Evolutionary conservation across 2,329 filamentous ascomycete genomes (phyloP).

Genomic region (Diplodia seriata): DNA sequence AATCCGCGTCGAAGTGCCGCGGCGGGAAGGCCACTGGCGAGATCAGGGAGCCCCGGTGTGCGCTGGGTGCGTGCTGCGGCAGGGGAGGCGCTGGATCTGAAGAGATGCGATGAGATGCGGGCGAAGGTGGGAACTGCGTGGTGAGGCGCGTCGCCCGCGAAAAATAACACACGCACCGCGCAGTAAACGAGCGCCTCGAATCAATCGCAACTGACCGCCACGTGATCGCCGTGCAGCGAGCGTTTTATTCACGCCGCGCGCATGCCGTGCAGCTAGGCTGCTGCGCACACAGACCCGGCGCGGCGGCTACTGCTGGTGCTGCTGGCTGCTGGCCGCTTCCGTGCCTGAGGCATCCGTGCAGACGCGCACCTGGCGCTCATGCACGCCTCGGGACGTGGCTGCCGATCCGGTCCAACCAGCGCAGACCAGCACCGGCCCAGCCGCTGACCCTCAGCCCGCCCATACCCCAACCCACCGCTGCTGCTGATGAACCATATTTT

Average conservation of each 20-base stretch:
- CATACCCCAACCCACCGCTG: constrained; percentile 1
- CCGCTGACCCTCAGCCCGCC: constrained; percentile 13
- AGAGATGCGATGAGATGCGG: constrained; percentile 29
- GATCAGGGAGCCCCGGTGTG: constrained; percentile 26
- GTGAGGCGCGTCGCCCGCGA: constrained; percentile 22
- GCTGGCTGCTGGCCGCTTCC: background rate
- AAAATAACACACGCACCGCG: constrained; percentile 18
- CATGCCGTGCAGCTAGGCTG: constrained; percentile 27
- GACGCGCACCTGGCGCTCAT: constrained; percentile 10
- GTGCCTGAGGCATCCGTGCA: constrained; percentile 28
- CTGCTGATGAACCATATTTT: constrained; percentile 1
- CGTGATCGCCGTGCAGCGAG: constrained; percentile 28
- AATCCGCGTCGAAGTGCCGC: constrained; percentile 30
- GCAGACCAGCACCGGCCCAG: background rate
- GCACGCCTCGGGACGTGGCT: constrained; percentile 27
- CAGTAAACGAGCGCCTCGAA: constrained; percentile 21
- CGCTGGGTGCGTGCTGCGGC: constrained; percentile 13
- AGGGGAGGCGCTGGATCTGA: constrained; percentile 24
- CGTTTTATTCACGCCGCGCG: constrained; percentile 29
- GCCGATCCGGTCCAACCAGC: constrained; percentile 23
- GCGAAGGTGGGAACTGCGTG: constrained; percentile 10
- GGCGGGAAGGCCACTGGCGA: constrained; percentile 29
- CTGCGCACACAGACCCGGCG: constrained; percentile 25
- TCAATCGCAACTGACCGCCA: constrained; percentile 22
- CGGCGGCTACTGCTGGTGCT: constrained; percentile 12